Evolutionary conservation across 148 eudicot species (phyloP).

Genomic region (Rhododendron williamsianum): DNA sequence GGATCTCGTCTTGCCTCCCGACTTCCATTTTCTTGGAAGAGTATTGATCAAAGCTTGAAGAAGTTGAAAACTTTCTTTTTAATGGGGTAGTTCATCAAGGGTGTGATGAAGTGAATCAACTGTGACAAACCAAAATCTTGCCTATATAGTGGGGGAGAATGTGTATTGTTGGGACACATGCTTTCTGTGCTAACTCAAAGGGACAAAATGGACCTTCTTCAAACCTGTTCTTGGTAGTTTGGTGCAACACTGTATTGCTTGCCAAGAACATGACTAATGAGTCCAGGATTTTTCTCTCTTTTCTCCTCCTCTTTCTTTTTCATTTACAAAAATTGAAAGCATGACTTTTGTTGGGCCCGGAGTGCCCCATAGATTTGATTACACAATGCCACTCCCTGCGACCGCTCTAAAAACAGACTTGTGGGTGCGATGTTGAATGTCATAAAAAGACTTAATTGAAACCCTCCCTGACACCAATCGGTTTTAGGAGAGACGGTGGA

Average conservation of each 20-base stretch:
- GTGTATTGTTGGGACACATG: slow-evolving; percentile 48
- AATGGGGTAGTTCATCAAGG: slow-evolving; percentile 9
- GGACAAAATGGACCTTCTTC: neutral
- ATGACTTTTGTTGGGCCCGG: neutral
- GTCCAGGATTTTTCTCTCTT: neutral
- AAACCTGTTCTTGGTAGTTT: slow-evolving; percentile 14
- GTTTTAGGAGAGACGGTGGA: too few species aligned
- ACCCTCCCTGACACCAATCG: too few species aligned
- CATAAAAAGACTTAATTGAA: too few species aligned
- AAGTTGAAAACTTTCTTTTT: neutral
- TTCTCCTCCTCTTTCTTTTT: neutral
- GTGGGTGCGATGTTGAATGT: too few species aligned
- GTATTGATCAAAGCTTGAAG: neutral
- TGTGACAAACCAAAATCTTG: slow-evolving; percentile 41
- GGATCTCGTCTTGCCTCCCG: slow-evolving; percentile 42
- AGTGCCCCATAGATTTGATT: too few species aligned
- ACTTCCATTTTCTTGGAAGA: slow-evolving; percentile 34
- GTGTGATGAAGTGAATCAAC: slow-evolving; percentile 26
- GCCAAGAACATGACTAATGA: slow-evolving; percentile 25
- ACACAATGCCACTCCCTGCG: too few species aligned
- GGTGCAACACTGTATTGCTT: neutral
- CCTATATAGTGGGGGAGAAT: slow-evolving; percentile 33
- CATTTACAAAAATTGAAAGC: neutral
- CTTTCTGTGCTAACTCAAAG: slow-evolving; percentile 40
- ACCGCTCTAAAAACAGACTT: too few species aligned